phyloP scores from a whole-genome alignment of 2,329 filamentous ascomycete species.

The Colletotrichum somersetense region DNA sequence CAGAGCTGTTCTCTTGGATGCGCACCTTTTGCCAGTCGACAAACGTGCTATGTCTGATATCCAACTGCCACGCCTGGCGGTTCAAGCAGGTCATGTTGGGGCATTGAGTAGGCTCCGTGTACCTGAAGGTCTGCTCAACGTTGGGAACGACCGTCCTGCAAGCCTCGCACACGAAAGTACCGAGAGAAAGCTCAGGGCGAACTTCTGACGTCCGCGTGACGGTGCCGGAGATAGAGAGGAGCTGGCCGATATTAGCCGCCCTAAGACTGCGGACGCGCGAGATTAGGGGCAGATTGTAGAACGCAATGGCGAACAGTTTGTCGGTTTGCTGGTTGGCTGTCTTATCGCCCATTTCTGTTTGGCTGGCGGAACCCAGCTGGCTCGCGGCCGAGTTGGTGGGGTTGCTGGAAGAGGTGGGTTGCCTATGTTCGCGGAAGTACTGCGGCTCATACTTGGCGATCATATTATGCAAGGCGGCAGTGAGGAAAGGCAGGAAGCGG shows the following conservation, averaged over 20 bases:
- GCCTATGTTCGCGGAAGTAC: slow-evolving; percentile 93
- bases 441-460: slow-evolving; percentile 94
- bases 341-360: slow-evolving; percentile 77
- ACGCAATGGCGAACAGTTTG: slow-evolving; percentile 92
- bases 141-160: slow-evolving; percentile 89
- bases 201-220: slow-evolving; percentile 98
- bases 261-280: slow-evolving; percentile 88
- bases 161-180: slow-evolving; percentile 90
- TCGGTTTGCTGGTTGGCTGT: slow-evolving; percentile 95
- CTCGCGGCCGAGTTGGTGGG: slow-evolving; percentile 77
- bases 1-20: slow-evolving; percentile 97
- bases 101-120: slow-evolving; percentile 96
- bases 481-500: slow-evolving; percentile 92
- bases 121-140: slow-evolving; percentile 96
- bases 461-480: slow-evolving; percentile 88
- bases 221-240: slow-evolving; percentile 96
- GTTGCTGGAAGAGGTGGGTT: slow-evolving; percentile 81
- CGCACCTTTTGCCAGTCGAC: slow-evolving; percentile 99
- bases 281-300: slow-evolving; percentile 92
- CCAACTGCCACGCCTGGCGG: slow-evolving; percentile 92
- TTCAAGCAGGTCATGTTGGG: slow-evolving; percentile 91
- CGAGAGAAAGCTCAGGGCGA: slow-evolving; percentile 89
- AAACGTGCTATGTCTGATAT: slow-evolving; percentile 96
- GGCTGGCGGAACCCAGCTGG: slow-evolving; percentile 71
- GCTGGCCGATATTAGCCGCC: slow-evolving; percentile 89